Evolutionary conservation across 306 rosid species (phyloP).

Genomic region (Quercus mongolica): DNA sequence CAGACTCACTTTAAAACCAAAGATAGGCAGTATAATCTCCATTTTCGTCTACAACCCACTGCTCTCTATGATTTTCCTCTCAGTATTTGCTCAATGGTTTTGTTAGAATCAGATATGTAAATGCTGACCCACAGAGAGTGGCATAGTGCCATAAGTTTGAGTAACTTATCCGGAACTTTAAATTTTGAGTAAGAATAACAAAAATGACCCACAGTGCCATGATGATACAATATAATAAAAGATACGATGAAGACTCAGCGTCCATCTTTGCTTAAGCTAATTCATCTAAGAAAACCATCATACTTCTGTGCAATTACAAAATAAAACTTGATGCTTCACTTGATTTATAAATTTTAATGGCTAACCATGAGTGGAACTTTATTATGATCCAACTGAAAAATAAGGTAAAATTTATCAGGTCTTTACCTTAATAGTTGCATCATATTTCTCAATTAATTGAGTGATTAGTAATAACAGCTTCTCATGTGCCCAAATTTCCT

Average conservation of each 20-base stretch:
- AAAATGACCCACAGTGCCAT: background rate
- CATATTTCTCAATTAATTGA: conserved; percentile 39
- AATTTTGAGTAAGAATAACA: background rate
- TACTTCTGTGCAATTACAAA: no score
- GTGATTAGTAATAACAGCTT: conserved; percentile 43
- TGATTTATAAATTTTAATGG: background rate
- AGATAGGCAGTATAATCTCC: background rate
- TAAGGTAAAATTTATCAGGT: background rate
- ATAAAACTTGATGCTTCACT: background rate
- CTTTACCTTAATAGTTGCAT: conserved; percentile 50
- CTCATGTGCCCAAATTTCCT: conserved; percentile 66
- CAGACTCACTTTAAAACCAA: background rate
- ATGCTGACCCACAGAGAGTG: background rate
- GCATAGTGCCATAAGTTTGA: no score
- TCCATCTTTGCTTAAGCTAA: no score
- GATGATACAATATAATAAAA: no score
- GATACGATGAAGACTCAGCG: no score
- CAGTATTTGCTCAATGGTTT: no score
- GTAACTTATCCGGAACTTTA: background rate
- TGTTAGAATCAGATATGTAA: background rate
- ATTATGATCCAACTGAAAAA: background rate
- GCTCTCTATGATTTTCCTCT: background rate
- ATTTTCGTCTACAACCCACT: background rate
- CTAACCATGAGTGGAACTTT: background rate
- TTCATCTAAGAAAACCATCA: no score